Base-by-base conservation (phyloP, 345 rosid species). In the Leavenworthia alabamica region DNA sequence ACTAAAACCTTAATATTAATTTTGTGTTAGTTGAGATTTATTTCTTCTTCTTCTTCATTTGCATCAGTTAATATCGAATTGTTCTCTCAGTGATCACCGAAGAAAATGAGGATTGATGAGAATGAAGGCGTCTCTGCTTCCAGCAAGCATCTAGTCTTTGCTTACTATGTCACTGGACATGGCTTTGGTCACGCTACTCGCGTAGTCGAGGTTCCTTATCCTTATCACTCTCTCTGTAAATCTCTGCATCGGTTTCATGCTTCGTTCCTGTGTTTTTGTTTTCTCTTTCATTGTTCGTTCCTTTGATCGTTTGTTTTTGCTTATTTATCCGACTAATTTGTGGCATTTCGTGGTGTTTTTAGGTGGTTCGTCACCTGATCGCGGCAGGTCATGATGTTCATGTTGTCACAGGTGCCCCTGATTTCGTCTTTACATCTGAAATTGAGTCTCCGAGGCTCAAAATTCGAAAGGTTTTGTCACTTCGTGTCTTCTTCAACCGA, bases 111-210 rank as follows among this genome's bases (percentile, higher is more conserved):
- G 77, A 73, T 84, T 9, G 80, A 82, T 45, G 82, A 70, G 17
- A 57, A 65, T 17, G 77, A 69, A 26, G 83, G 75, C 8, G 78
- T 66, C 36, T 82, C 85, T 8, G 81, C 85, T 4, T 79, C 87
- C 17, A 72, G 71, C 57, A 80, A 76, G 26, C 84, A 76, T 33
- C 73, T 89, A 43, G 91, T 91, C 14, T 88, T 91, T 50, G 96
- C 98, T 22, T 91, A 88, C 68, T 88, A 91, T 17, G 92, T 91
- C 73, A 91, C 98, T 57, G 96, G 98, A 14, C 98, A 88, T 67
- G 98, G 98, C 9, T 88, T 91, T 72, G 98, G 98, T 45, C 98
- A 91, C 60, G 95, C 98, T 78, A 91, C 98, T 69, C 98, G 96
- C 44, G 98, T 88, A 23, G 90, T 88, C 14, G 96, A 91, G 95